Percentiles rank a stretch among this genome's conserved stretches.
These are phyloP conservation scores for Rhodotorula taiwanensis DNA, from an alignment of 768 basidiomycete species.

Conservation along the genomic window DNA sequence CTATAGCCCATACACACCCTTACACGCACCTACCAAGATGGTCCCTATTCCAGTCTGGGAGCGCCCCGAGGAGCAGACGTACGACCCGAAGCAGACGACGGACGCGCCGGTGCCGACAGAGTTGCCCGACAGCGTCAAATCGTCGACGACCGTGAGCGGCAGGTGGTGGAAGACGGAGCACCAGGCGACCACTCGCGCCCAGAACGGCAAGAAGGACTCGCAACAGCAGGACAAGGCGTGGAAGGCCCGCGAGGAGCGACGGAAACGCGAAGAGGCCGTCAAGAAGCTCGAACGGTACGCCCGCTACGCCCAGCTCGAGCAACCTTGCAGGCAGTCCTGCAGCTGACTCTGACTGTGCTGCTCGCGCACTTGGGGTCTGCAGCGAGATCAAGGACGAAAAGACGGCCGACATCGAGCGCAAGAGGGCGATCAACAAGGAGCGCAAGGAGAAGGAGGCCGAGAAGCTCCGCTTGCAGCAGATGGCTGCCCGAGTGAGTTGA, in stretches of 20 bases:
- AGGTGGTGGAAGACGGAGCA: slow-evolving; percentile 33
- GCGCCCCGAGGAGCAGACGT: slow-evolving; percentile 12
- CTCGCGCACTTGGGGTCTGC: no score
- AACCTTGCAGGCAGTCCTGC: no score
- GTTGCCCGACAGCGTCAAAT: slow-evolving; percentile 1
- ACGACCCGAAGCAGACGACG: slow-evolving; percentile 1
- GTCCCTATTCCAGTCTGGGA: slow-evolving; percentile 32
- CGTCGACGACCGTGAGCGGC: slow-evolving; percentile 18
- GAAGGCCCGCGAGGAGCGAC: slow-evolving; percentile 25
- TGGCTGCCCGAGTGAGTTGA: slow-evolving; percentile 33
- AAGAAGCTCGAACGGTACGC: slow-evolving; percentile 38
- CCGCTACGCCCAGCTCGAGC: neutral
- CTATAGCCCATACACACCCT: neutral
- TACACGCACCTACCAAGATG: neutral
- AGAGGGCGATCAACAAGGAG: slow-evolving; percentile 27
- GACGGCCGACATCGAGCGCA: slow-evolving; percentile 28
- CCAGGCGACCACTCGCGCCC: slow-evolving; percentile 23
- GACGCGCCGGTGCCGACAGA: neutral
- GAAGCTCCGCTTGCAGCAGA: slow-evolving; percentile 37
- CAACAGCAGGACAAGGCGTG: slow-evolving; percentile 25
- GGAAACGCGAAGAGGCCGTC: slow-evolving; percentile 30
- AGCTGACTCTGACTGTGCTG: neutral
- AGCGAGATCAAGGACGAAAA: slow-evolving; percentile 40
- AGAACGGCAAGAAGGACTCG: slow-evolving; percentile 18
- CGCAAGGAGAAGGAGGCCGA: slow-evolving; percentile 34